Percentiles rank a stretch among this genome's conserved stretches.
Conservation (phyloP, 2,329 filamentous ascomycete genomes). For the Amesomyces nigricolor region DNA sequence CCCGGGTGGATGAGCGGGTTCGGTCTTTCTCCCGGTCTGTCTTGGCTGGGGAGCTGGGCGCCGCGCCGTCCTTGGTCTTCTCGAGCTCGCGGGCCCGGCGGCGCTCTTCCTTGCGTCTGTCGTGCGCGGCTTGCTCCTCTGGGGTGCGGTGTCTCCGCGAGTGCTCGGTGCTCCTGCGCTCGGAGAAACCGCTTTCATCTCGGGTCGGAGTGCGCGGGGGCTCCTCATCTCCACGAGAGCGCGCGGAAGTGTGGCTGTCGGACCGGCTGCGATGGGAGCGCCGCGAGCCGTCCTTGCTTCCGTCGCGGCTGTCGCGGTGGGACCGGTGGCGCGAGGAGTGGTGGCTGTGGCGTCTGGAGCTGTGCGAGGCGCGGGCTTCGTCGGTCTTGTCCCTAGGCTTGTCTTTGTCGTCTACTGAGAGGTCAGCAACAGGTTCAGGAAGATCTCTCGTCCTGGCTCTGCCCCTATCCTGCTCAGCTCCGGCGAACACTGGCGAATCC, state of each 20-base stretch:
- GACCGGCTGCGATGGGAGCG: conserved; percentile 33
- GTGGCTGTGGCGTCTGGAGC: conserved; percentile 36
- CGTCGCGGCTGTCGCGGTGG: conserved; percentile 31
- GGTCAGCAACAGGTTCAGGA: conserved; percentile 49
- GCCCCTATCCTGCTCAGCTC: conserved; percentile 22
- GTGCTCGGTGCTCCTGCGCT: conserved; percentile 35
- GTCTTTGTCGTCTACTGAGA: conserved; percentile 45
- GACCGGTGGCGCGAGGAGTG: conserved; percentile 36
- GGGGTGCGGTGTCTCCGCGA: conserved; percentile 37
- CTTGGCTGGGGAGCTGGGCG: conserved; percentile 16
- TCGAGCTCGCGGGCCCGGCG: conserved; percentile 33
- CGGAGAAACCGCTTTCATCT: conserved; percentile 43
- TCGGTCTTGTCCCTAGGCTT: conserved; percentile 37
- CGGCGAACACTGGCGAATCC: conserved; percentile 26
- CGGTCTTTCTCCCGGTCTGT: conserved; percentile 23
- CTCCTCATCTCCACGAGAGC: conserved; percentile 33
- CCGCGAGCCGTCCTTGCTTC: conserved; percentile 28
- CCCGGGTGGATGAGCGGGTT: conserved; percentile 14
- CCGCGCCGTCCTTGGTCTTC: conserved; percentile 22
- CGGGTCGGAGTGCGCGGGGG: conserved; percentile 36
- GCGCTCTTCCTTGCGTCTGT: conserved; percentile 46
- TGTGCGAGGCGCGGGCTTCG: conserved; percentile 30
- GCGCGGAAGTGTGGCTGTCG: conserved; percentile 33
- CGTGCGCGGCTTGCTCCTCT: conserved; percentile 47
- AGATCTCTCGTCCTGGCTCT: conserved; percentile 34